Base-by-base conservation (phyloP, 1,284 basidiomycete species). In the Cryptococcus wingfieldii region DNA sequence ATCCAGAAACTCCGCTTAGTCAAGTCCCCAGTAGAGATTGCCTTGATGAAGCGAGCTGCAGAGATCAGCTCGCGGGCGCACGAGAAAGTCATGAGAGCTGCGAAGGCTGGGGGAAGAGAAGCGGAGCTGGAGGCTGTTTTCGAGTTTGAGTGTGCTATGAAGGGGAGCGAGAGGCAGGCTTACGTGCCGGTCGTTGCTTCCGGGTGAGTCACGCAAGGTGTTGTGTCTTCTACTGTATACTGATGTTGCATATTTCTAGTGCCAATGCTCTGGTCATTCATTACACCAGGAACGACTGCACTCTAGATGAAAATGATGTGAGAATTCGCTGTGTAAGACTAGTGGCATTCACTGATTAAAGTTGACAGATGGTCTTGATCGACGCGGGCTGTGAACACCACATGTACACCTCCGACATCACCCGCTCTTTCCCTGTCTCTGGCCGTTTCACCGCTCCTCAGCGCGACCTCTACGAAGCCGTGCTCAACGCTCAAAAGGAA, bases 181-280 rank as follows among this genome's bases (percentile, higher is more conserved):
- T 97, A 97, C 70, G 92, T 97, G 0, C 94, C 94, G 16, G 93
- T 97, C 4, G 89, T 95, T 37, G 93, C 91, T 5, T 91, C 89
- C 2, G 93, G 93, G 88, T 89, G 70, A 65, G 83, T 69, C 16
- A n/a, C 34, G 4, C 37, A 13, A 37, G n/a, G 14, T 14, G 47
- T 49, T 38, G 10, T 3, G 16, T 47, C n/a, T 51, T 8, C 6
- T 23, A 27, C 50, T 34, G 34, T n/a, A 23, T 16, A 16, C 13
- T 38, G 28, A 18, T 25, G 25, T 41, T 2, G 13, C 37, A 25
- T 31, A 10, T 16, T 6, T 7, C 2, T 48, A 90, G 89, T 34
- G 82, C 87, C 3, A 94, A 95, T 68, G 84, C 88, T 2, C 80
- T 94, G 1, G 86, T 90, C 38, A 92, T 97, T 60, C 93, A 97